Base-by-base conservation (phyloP, 2,329 filamentous ascomycete genomes). In the Calonectria multiphialidica region DNA sequence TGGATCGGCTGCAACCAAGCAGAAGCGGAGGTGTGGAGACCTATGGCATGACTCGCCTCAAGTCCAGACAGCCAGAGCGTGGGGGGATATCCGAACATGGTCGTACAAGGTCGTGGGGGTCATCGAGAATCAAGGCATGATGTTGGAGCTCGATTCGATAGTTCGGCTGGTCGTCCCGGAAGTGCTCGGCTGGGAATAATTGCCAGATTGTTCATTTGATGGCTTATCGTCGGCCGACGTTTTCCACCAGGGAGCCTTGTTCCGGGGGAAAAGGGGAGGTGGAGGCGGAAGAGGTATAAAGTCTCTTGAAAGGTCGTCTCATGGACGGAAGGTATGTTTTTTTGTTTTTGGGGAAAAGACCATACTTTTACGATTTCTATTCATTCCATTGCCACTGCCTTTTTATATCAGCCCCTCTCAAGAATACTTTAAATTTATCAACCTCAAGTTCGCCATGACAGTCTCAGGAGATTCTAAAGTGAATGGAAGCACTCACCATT, bases 81-180 rank as follows among this genome's bases (percentile, higher is more conserved):
- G 72, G 72, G 72, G 44, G 69, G 68, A 49, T 25, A 23, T 53
- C 61, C 12, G 33, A 53, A 45, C 13, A 49, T 50, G 62, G 64
- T 53, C 63, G 64, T 40, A 72, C 53, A 57, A 61, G 28, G 15
- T 55, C 69, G 72, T 73, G 72, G 69, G 72, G 72, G 64, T 72
- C 59, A 61, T 21, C 25, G 30, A 18, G 42, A 28, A 33, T 35
- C 50, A 25, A 70, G 68, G 42, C 42, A 30, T 10, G 23, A 45
- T 61, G 66, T 25, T 55, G 15, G 50, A 42, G 16, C 28, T 47
- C 44, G 42, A 47, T 65, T 70, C 55, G 55, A 68, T 28, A 5
- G 16, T 59, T 50, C 35, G 40, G 68, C 35, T 62, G 33, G 16
- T 59, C 40, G 25, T 18, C 28, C 35, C 49, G 61, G 61, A 55